Evolutionary conservation across 1,139 yeast species (phyloP).

Genomic region (Blastobotrys ciferrii): DNA sequence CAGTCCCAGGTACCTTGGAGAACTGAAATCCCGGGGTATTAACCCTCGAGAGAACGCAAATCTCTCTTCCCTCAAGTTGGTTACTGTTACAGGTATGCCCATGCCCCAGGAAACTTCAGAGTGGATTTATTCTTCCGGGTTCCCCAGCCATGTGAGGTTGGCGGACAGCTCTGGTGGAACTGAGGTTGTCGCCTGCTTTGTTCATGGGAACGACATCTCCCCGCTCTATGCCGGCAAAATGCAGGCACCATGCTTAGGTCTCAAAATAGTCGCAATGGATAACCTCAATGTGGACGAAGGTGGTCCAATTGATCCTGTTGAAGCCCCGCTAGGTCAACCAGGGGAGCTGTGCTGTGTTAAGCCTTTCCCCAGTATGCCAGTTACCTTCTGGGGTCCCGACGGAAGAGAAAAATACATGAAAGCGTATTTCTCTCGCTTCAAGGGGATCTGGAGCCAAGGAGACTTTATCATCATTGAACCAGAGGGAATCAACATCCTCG

Average conservation of each 20-base stretch:
- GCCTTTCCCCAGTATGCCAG: slow-evolving; percentile 6
- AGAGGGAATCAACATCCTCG: neutral
- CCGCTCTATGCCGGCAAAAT: slow-evolving; percentile 5
- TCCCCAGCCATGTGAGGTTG: neutral
- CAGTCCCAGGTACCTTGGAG: slow-evolving; percentile 2
- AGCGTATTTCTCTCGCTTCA: slow-evolving; percentile 6
- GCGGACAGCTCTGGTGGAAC: slow-evolving; percentile 8
- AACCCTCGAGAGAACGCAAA: slow-evolving; percentile 3
- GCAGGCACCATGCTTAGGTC: slow-evolving; percentile 3
- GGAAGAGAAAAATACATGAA: neutral
- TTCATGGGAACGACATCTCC: slow-evolving; percentile 2
- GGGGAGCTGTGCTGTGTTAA: slow-evolving; percentile 5
- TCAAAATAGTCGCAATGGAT: slow-evolving; percentile 7
- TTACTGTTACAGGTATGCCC: slow-evolving; percentile 8
- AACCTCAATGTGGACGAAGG: neutral
- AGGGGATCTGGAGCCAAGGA: slow-evolving; percentile 6
- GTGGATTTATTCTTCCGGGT: slow-evolving; percentile 2
- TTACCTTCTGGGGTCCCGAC: slow-evolving; percentile 1
- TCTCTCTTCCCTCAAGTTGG: neutral
- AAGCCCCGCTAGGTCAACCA: neutral
- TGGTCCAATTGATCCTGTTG: slow-evolving; percentile 3
- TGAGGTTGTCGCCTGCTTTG: slow-evolving; percentile 6
- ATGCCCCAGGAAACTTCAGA: slow-evolving; percentile 1
- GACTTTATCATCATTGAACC: slow-evolving; percentile 1
- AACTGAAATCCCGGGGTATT: neutral